These are phyloP conservation scores for Colletotrichum chlorophyti DNA, from an alignment of 2,329 filamentous ascomycete genomes.

Conservation along the genomic window DNA sequence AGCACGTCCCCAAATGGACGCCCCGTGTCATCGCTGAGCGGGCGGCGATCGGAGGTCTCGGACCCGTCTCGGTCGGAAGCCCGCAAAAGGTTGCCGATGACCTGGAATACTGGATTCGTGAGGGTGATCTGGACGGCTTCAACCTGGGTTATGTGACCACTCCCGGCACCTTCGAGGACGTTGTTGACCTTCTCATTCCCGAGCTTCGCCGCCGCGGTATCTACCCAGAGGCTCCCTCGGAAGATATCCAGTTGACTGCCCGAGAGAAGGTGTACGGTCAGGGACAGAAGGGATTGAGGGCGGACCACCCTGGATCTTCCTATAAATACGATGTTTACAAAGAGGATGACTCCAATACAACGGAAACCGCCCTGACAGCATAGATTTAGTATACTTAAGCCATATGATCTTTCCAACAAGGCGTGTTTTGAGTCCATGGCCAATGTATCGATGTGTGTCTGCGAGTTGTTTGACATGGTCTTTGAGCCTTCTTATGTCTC, in stretches of 20 bases:
- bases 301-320: conserved; percentile 63
- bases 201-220: conserved; percentile 37
- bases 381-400: no score
- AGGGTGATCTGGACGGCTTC: conserved; percentile 50
- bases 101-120: conserved; percentile 50
- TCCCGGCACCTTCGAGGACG: conserved; percentile 44
- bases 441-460: no score
- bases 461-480: no score
- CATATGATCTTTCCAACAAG: no score
- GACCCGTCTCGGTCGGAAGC: conserved; percentile 43
- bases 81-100: conserved; percentile 51
- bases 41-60: conserved; percentile 48
- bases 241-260: conserved; percentile 51
- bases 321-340: conserved; percentile 70
- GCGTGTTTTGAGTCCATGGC: no score
- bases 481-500: no score
- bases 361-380: not conserved
- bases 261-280: conserved; percentile 68
- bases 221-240: conserved; percentile 37
- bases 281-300: conserved; percentile 61
- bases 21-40: conserved; percentile 49
- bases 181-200: conserved; percentile 39
- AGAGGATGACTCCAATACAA: conserved; percentile 47
- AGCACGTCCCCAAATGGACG: conserved; percentile 50
- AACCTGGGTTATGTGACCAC: conserved; percentile 51